phyloP scores from a whole-genome alignment of 225 moss, liverwort and hornwort genomes.

The Marchantia polymorpha region DNA sequence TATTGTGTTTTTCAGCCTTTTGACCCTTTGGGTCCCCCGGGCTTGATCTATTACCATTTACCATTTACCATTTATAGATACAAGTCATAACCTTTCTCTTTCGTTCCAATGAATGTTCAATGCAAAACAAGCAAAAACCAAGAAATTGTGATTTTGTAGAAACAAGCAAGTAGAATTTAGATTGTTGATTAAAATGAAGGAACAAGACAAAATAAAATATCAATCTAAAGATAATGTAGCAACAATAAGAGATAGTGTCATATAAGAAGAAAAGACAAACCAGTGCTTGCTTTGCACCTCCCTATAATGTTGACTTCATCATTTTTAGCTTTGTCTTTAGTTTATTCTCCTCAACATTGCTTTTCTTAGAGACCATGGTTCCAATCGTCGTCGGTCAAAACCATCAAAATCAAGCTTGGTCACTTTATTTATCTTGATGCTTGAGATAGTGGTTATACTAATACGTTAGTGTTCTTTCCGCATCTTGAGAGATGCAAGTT shows the following conservation, averaged over 20 bases:
- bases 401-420: slow-evolving; percentile 60
- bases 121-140: neutral
- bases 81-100: neutral
- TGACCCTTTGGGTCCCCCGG: too few relatives aligned
- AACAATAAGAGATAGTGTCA: too few relatives aligned
- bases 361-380: slow-evolving; percentile 27
- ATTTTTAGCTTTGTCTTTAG: slow-evolving; percentile 62
- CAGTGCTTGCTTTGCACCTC: slow-evolving; percentile 95
- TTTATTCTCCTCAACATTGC: slow-evolving; percentile 36
- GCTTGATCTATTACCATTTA: too few relatives aligned
- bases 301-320: slow-evolving; percentile 95
- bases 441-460: slow-evolving; percentile 29
- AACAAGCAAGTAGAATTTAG: neutral
- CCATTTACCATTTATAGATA: too few relatives aligned
- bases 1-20: too few relatives aligned
- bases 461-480: too few relatives aligned
- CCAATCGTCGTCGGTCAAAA: slow-evolving; percentile 56
- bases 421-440: slow-evolving; percentile 86
- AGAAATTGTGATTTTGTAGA: neutral
- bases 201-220: too few relatives aligned
- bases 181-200: too few relatives aligned
- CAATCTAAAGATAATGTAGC: too few relatives aligned
- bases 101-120: neutral
- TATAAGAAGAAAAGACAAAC: slow-evolving; percentile 29
- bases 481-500: too few relatives aligned